These are phyloP conservation scores for Crithidia fasciculata DNA, from an alignment of 208 protist species.

Conservation along the genomic window DNA sequence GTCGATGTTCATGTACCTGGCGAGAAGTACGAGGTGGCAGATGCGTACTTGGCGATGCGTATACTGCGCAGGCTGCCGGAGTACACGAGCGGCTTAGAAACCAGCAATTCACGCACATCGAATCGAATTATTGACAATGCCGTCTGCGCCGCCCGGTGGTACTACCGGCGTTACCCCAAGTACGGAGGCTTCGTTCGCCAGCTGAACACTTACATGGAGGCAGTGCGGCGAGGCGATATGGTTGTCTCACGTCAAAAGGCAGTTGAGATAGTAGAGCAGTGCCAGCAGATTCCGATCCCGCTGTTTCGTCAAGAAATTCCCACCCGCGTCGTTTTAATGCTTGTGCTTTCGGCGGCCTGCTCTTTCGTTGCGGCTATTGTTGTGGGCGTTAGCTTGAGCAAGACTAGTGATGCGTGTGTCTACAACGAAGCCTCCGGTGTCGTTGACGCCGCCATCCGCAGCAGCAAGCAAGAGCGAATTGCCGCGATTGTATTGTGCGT, in stretches of 20 bases:
- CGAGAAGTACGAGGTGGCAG: constrained; percentile 20
- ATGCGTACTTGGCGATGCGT: constrained; percentile 30
- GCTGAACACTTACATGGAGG: constrained; percentile 36
- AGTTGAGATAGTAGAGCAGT: constrained; percentile 15
- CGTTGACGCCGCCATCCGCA: no score
- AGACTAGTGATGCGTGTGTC: neutral
- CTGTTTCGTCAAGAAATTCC: constrained; percentile 20
- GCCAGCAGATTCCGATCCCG: constrained; percentile 22
- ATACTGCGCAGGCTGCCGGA: constrained; percentile 30
- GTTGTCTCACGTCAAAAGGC: constrained; percentile 18
- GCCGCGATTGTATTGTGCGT: constrained; percentile 28
- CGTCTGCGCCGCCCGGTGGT: constrained; percentile 30
- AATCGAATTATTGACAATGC: constrained; percentile 24
- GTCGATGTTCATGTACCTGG: constrained; percentile 7
- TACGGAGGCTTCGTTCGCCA: constrained; percentile 28
- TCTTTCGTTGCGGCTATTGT: constrained; percentile 24
- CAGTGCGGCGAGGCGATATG: neutral
- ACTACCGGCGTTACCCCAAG: constrained; percentile 28
- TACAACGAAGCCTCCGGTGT: neutral
- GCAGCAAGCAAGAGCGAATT: constrained; percentile 20
- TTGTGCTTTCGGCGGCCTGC: constrained; percentile 21
- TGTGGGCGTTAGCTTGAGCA: constrained; percentile 7
- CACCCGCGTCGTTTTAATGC: constrained; percentile 13
- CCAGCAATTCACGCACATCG: neutral
- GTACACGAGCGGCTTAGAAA: constrained; percentile 14